Conservation (phyloP, 371 early-diverging fungal species). For the Capillidium heterosporum region DNA sequence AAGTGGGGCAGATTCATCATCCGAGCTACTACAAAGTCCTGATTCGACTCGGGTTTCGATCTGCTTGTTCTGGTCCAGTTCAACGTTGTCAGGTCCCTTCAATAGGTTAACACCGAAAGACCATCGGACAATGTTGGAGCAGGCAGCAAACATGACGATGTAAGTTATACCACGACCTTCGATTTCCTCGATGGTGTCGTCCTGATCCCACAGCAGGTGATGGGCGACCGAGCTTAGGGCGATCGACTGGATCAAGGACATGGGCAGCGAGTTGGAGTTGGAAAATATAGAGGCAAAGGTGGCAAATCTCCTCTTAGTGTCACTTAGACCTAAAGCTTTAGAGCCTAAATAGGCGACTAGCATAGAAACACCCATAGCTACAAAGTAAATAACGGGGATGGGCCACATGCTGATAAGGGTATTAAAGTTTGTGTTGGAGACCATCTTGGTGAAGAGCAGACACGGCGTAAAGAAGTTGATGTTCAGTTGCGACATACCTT, state of each 20-base stretch:
- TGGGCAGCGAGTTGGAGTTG: slow-evolving; percentile 55
- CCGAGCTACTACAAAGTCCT: neutral
- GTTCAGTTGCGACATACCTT: slow-evolving; percentile 39
- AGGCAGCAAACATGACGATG: slow-evolving; percentile 48
- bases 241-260: slow-evolving; percentile 46
- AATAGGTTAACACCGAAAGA: slow-evolving; percentile 50
- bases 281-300: slow-evolving; percentile 43
- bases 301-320: slow-evolving; percentile 28
- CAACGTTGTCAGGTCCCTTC: neutral
- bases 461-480: slow-evolving; percentile 58
- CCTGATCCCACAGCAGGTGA: slow-evolving; percentile 28
- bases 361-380: slow-evolving; percentile 24
- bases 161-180: slow-evolving; percentile 58
- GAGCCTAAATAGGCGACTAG: slow-evolving; percentile 21
- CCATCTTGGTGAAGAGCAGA: slow-evolving; percentile 49
- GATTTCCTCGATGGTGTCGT: slow-evolving; percentile 37
- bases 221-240: slow-evolving; percentile 42
- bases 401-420: slow-evolving; percentile 49
- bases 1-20: neutral
- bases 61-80: neutral
- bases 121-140: slow-evolving; percentile 55
- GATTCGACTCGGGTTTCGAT: neutral
- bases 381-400: slow-evolving; percentile 34
- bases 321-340: slow-evolving; percentile 16
- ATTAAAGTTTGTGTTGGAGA: slow-evolving; percentile 31